Conservation (phyloP, 2,329 filamentous ascomycete genomes). For the Aspergillus pseudoviridinutans region DNA sequence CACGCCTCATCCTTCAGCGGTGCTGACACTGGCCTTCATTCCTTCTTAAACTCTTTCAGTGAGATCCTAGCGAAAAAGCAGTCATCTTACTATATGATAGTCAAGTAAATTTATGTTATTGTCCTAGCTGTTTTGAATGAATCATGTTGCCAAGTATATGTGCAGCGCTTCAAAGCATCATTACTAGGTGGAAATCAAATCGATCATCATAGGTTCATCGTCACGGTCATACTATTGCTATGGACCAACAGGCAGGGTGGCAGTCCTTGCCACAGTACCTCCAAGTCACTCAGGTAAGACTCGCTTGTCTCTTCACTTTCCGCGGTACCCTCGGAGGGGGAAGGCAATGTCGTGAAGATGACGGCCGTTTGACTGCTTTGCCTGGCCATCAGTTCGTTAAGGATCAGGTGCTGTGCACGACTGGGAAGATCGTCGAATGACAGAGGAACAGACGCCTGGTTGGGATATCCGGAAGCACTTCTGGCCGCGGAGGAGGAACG, state of each 20-base stretch:
- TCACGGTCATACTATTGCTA: constrained; percentile 88
- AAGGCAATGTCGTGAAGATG: constrained; percentile 77
- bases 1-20: background rate
- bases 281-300: constrained; percentile 71
- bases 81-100: background rate
- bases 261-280: constrained; percentile 71
- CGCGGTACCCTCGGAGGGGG: constrained; percentile 72
- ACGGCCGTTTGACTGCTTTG: constrained; percentile 70
- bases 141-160: background rate
- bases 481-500: constrained; percentile 22
- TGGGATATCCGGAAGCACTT: constrained; percentile 47
- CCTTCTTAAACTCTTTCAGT: background rate
- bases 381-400: constrained; percentile 76
- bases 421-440: constrained; percentile 85
- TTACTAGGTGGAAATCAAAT: constrained; percentile 3
- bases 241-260: constrained; percentile 75
- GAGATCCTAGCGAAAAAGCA: too few relatives aligned
- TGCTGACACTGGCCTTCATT: background rate
- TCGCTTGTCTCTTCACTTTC: constrained; percentile 66
- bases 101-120: background rate
- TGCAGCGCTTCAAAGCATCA: background rate
- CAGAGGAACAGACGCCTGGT: constrained; percentile 62
- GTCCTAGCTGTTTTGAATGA: background rate
- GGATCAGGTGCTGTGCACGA: constrained; percentile 77
- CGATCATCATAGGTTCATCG: constrained; percentile 38